phyloP scores from a whole-genome alignment of 2,329 filamentous ascomycete species.

The Cercospora canescens region DNA sequence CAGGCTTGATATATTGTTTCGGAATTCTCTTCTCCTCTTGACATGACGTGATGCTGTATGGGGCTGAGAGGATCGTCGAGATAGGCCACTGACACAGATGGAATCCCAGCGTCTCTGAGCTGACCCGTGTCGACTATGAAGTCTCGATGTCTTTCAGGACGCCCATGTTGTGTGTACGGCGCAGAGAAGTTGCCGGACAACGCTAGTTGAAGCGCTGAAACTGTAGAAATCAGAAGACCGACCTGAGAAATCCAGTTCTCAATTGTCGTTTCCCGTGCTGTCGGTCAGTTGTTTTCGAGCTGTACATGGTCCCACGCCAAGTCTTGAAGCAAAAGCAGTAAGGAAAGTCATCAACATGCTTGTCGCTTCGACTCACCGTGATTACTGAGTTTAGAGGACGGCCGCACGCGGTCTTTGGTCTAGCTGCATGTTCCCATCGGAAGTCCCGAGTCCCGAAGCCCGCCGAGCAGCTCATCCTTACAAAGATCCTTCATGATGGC shows the following conservation, averaged over 20 bases:
- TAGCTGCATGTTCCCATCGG: not conserved
- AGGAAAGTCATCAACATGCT: not conserved
- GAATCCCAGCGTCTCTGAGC: conserved; percentile 17
- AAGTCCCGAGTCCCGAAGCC: not conserved
- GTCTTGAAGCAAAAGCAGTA: not conserved
- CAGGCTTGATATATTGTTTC: conserved; percentile 31
- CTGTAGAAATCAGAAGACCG: not conserved
- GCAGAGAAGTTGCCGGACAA: not conserved
- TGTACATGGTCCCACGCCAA: not conserved
- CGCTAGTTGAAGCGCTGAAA: not conserved
- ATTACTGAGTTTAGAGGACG: not conserved
- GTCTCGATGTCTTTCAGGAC: conserved; percentile 17
- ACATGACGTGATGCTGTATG: conserved; percentile 20
- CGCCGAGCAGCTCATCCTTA: not conserved
- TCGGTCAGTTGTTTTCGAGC: not conserved
- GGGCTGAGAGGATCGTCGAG: conserved; percentile 19
- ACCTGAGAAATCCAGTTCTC: not conserved
- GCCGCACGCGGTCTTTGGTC: not conserved
- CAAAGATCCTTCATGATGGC: not conserved
- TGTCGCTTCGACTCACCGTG: not conserved
- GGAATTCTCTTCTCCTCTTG: conserved; percentile 21
- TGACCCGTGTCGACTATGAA: conserved; percentile 10
- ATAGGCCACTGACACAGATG: conserved; percentile 27
- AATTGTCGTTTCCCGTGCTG: not conserved
- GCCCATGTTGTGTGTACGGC: not conserved